Evolutionary conservation across 2,329 filamentous ascomycete genomes (phyloP), one percentile per base, ranked within the genome.

Genomic region (Fusarium illudens): DNA sequence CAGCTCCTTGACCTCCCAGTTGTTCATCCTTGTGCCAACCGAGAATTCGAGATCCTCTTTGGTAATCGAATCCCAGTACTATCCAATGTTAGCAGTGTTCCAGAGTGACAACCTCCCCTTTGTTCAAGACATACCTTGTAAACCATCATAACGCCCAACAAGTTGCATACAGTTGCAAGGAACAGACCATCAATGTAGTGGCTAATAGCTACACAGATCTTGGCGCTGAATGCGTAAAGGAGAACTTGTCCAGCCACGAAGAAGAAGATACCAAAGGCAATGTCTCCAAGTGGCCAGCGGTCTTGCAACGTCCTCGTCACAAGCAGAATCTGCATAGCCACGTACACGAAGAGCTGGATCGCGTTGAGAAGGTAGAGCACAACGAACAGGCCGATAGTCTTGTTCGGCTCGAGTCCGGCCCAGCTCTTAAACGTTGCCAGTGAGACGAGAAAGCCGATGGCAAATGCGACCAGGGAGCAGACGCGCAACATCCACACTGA

Each of bases 1-100:
- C 11, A 93, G 85, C 67, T 98, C 95, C 83, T 98, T 98, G 77
- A 98, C 92, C 77, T 99, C 96, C 96, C 96, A 99, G 79, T 96
- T 97, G 82, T 97, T 96, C 81, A 93, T 92, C 79, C 95, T 93
- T 62, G 93, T 93, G 69, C 95, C 95, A 51, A 99, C 96, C 3
- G 94, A 97, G 81, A 99, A 99, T 78, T 99, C 96, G 70, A 99
- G 90, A 79, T 99, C 96, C 81, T 99, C 96, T 76, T 92, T 94
- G 20, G 96, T 99, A 79, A 99, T 99, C 15, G 94, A 97, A 77
- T 99, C 96, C 96, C 96, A 99, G 84, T 97, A 99, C 94, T 71
- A 6, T n/a, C 12, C 13, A 44, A 52, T 52, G 34, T 70, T 64
- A 68, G 58, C 25, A 49, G 60, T 37, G 2, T 7, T 32, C 25